Evolutionary conservation across 495 filamentous ascomycete genomes (phyloP), one percentile per base, ranked within the genome.

Genomic region (Tuber calosporum): DNA sequence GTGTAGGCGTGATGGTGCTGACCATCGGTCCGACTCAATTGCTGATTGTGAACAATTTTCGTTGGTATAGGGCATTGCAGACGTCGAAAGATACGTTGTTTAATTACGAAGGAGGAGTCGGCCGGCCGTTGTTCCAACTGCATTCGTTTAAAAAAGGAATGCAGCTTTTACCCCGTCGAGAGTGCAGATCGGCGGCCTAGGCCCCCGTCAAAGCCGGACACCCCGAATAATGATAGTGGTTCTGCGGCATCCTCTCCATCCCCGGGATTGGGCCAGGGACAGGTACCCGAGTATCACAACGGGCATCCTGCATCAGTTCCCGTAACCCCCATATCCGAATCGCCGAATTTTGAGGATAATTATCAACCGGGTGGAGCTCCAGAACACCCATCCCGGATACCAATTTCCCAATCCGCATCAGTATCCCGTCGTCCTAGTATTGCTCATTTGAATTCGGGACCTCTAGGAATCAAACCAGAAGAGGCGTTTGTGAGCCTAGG

Each of bases 141-240:
- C 84, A 97, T 98, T 77, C 90, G 93, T 69, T 86, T 99, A 82
- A 94, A 96, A 81, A 98, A 96, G 82, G 93, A 97, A 73, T 99
- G 95, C 83, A 91, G 91, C 81, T 99, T 97, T 84, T 92, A 89
- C 81, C 92, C 94, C 17, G 94, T 97, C 39, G 93, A 97, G 38
- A 75, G 45, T 36, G 79, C 80, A 66, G 79, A 79, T 71, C 79
- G 80, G 67, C 80, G 79, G 67, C 79, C 77, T 71, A 74, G 79
- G 62, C 81, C 80, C 75, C 74, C 79, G 70, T 77, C 79, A 11
- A 81, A 81, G 67, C 79, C 77, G 40, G 79, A 81, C 48, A 75
- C 75, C 43, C 73, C 62, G 53, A 81, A 73, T 67, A 79, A 81
- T 72, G 79, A 79, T 70, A 53, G 79, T n/a, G 72, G 73, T 36